Percentiles rank a stretch among this genome's conserved stretches.
Conservation (phyloP, 2,329 filamentous ascomycete species). For the Chaetomium olivaceum region DNA sequence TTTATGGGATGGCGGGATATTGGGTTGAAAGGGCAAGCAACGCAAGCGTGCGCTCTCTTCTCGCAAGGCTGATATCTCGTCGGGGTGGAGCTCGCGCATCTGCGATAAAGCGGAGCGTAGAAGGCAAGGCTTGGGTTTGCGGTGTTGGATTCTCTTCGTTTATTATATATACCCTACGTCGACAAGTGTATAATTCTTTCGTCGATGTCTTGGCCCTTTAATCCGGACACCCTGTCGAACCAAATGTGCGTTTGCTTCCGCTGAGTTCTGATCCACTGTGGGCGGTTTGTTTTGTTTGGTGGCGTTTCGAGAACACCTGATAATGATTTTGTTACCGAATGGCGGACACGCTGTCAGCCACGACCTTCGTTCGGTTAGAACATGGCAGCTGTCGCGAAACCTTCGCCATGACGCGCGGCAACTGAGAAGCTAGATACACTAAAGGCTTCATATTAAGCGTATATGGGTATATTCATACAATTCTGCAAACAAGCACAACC, state of each 20-base stretch:
- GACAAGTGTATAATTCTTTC: constrained; percentile 8
- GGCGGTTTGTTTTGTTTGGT: not conserved
- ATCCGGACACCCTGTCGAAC: not conserved
- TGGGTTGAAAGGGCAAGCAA: not conserved
- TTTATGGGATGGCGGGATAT: not conserved
- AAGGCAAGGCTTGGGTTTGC: not conserved
- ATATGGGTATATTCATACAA: constrained; percentile 15
- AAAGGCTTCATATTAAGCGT: constrained; percentile 3
- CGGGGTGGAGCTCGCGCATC: not conserved
- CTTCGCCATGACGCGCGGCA: too few relatives aligned
- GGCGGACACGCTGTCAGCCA: not conserved
- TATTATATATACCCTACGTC: constrained; percentile 14
- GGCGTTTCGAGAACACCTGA: not conserved
- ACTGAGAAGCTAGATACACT: not conserved
- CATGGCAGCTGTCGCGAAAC: not conserved
- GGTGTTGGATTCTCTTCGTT: constrained; percentile 7
- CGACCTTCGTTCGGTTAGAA: too few relatives aligned
- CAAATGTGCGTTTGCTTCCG: not conserved
- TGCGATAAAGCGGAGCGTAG: not conserved
- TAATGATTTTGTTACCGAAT: not conserved
- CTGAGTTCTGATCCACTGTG: too few relatives aligned
- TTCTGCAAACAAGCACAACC: not conserved
- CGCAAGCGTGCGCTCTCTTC: not conserved
- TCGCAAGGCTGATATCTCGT: not conserved
- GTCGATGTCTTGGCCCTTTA: not conserved